These are phyloP conservation scores for Magnusiomyces fungicola DNA, from an alignment of 1,139 yeast species.

Conservation along the genomic window DNA sequence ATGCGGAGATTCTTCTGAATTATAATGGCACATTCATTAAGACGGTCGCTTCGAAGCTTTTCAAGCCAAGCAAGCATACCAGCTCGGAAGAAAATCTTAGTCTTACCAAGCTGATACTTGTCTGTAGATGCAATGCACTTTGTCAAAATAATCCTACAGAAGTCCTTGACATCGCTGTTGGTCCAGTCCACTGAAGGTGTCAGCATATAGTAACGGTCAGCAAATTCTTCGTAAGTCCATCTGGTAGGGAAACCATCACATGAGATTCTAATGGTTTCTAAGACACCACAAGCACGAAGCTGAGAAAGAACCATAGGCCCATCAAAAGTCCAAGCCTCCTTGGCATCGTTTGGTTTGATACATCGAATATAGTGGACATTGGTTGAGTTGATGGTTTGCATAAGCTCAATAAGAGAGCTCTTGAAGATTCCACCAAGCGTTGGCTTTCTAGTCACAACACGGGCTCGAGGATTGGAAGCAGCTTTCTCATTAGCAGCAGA, in stretches of 20 bases:
- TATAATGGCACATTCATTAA: constrained; percentile 68
- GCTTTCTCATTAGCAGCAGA: constrained; percentile 47
- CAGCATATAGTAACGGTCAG: constrained; percentile 77
- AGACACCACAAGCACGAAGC: constrained; percentile 96
- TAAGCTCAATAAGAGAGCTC: constrained; percentile 82
- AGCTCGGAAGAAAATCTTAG: constrained; percentile 88
- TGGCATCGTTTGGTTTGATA: constrained; percentile 91
- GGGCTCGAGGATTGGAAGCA: constrained; percentile 24
- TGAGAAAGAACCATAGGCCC: constrained; percentile 93
- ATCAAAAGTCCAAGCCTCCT: constrained; percentile 94
- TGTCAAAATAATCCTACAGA: constrained; percentile 62
- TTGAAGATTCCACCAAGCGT: constrained; percentile 94
- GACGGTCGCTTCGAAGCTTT: constrained; percentile 71
- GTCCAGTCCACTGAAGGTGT: constrained; percentile 67
- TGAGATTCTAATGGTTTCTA: constrained; percentile 91
- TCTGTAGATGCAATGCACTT: constrained; percentile 50
- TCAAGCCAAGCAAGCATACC: constrained; percentile 89
- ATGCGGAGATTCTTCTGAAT: constrained; percentile 82
- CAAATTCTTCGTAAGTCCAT: constrained; percentile 93
- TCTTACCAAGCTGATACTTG: constrained; percentile 72
- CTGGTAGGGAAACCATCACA: constrained; percentile 98
- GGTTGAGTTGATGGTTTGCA: constrained; percentile 88
- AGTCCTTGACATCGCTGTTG: constrained; percentile 43
- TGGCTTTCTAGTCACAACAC: constrained; percentile 70
- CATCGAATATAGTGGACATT: constrained; percentile 96